Percentiles rank a stretch among this genome's conserved stretches.
phyloP scores from a whole-genome alignment of 495 filamentous ascomycete genomes.

The Cetradonia linearis region DNA sequence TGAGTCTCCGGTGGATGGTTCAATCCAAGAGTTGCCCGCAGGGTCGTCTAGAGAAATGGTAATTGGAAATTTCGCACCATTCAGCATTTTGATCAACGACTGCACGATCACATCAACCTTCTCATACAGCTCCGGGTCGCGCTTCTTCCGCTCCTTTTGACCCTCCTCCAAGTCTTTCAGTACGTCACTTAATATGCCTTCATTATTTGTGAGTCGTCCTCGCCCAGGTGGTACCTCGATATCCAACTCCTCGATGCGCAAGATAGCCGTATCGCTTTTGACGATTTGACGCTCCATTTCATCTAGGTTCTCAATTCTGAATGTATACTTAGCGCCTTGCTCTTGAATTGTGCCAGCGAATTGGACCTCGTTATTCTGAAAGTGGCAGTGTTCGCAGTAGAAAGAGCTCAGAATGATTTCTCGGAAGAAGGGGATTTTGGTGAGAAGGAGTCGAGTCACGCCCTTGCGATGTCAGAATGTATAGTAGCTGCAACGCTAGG shows the following conservation, averaged over 20 bases:
- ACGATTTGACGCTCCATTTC: slow-evolving; percentile 82
- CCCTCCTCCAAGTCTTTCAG: slow-evolving; percentile 63
- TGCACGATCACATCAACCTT: slow-evolving; percentile 63
- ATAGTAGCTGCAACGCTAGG: not conserved
- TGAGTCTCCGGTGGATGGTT: slow-evolving; percentile 63
- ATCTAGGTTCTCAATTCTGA: slow-evolving; percentile 54
- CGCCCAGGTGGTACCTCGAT: slow-evolving; percentile 84
- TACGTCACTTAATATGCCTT: slow-evolving; percentile 71
- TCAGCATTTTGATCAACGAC: slow-evolving; percentile 59
- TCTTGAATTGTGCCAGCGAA: slow-evolving; percentile 84
- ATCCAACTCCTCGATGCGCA: slow-evolving; percentile 74
- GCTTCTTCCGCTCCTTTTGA: slow-evolving; percentile 62
- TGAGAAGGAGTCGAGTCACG: slow-evolving; percentile 73
- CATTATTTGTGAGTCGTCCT: slow-evolving; percentile 82
- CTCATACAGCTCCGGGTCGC: slow-evolving; percentile 61
- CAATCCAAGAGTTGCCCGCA: slow-evolving; percentile 95
- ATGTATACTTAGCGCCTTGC: slow-evolving; percentile 67
- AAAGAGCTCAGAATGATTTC: slow-evolving; percentile 97
- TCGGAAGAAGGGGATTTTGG: slow-evolving; percentile 88
- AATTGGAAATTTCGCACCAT: slow-evolving; percentile 71
- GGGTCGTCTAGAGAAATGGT: slow-evolving; percentile 76
- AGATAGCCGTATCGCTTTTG: slow-evolving; percentile 74
- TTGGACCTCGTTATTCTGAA: slow-evolving; percentile 85
- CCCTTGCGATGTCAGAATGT: slow-evolving; percentile 45
- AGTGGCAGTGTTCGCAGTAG: slow-evolving; percentile 75